Evolutionary conservation across 345 rosid species (phyloP).

Genomic region (Geranium brycei): DNA sequence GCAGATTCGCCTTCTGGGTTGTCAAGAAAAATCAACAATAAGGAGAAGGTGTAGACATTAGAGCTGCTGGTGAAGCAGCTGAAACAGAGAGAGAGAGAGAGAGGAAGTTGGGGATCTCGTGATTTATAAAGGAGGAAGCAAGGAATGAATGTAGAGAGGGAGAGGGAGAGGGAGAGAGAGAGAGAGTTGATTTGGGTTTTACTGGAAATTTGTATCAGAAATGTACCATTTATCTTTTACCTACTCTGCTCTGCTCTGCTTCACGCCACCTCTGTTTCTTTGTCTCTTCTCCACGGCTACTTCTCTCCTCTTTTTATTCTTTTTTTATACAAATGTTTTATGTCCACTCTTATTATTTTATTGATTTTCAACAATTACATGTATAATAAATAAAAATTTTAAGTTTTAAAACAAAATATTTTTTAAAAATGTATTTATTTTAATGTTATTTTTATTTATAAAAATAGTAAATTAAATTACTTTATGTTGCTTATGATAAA

Average conservation of each 20-base stretch:
- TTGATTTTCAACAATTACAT: too few relatives aligned
- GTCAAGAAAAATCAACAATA: not conserved
- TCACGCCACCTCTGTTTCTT: slow-evolving; percentile 7
- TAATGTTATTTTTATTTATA: too few relatives aligned
- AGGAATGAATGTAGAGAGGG: slow-evolving; percentile 20
- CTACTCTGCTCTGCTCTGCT: slow-evolving; percentile 8
- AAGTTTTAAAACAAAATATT: too few relatives aligned
- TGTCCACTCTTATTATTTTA: too few relatives aligned
- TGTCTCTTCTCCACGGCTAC: not conserved
- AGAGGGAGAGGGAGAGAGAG: slow-evolving; percentile 9
- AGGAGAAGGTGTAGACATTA: not conserved
- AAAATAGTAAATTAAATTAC: too few relatives aligned
- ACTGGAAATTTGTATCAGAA: slow-evolving; percentile 1
- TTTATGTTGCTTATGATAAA: too few relatives aligned
- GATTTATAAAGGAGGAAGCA: slow-evolving; percentile 24
- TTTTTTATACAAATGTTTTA: too few relatives aligned
- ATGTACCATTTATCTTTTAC: not conserved
- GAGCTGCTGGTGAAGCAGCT: not conserved
- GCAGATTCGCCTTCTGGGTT: not conserved
- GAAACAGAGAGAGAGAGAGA: slow-evolving; percentile 1
- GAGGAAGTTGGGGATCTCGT: slow-evolving; percentile 40
- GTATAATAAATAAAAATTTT: too few relatives aligned
- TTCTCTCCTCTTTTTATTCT: not conserved
- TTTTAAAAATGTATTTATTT: too few relatives aligned
- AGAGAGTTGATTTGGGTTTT: slow-evolving; percentile 5